phyloP scores from a whole-genome alignment of 148 eudicot genomes.

The Diospyros kaki region DNA sequence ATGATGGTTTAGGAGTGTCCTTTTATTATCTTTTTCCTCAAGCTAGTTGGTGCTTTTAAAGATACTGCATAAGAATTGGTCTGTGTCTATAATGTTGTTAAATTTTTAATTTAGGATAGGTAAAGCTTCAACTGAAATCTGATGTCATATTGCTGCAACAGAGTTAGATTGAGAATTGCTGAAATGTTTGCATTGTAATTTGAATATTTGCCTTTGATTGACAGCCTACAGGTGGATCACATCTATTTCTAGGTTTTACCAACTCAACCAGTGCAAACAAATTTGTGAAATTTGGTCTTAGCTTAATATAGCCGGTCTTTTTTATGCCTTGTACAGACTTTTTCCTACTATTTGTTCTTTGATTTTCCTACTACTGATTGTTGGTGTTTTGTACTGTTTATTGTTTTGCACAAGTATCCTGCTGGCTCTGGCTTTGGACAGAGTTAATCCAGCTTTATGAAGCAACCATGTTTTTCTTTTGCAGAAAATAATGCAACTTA shows the following conservation, averaged over 20 bases:
- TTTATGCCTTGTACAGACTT: neutral
- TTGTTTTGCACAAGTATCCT: too few species aligned
- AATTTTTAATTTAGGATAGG: neutral
- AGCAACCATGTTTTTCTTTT: neutral
- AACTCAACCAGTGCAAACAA: neutral
- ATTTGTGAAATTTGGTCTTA: neutral
- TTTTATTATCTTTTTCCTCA: too few species aligned
- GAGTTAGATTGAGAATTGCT: neutral
- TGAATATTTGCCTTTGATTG: neutral
- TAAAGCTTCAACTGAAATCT: neutral
- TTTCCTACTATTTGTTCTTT: neutral
- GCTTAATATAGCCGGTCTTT: neutral
- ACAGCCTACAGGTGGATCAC: neutral
- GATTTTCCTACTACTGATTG: neutral
- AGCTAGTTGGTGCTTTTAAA: neutral
- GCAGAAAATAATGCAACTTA: neutral
- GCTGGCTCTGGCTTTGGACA: too few species aligned
- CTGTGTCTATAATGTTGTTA: neutral
- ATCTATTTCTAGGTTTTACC: neutral
- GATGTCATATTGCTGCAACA: neutral
- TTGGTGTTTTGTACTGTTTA: too few species aligned
- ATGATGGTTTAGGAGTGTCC: neutral
- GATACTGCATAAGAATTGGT: neutral
- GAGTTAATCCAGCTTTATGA: neutral
- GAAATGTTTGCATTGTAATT: too few species aligned